Evolutionary conservation across 2,329 filamentous ascomycete genomes (phyloP).

Genomic region (Cladobotryum mycophilum): DNA sequence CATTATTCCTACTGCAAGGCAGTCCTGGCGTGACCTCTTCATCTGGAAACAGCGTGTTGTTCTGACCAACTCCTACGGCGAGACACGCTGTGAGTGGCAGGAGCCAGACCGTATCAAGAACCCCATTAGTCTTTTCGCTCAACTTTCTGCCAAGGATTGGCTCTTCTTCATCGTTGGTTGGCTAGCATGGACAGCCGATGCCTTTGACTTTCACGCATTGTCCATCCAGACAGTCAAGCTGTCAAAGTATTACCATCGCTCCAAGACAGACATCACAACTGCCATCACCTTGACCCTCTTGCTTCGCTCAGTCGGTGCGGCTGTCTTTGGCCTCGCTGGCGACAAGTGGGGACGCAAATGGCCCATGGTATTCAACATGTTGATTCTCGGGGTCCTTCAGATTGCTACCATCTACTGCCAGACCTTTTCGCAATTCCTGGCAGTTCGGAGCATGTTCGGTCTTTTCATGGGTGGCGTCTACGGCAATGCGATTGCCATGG

Average conservation of each 20-base stretch:
- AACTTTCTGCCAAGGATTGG: conserved; percentile 63
- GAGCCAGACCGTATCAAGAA: conserved; percentile 60
- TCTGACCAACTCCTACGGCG: conserved; percentile 57
- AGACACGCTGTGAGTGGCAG: conserved; percentile 63
- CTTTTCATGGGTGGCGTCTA: conserved; percentile 79
- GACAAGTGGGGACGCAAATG: conserved; percentile 78
- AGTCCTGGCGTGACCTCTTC: conserved; percentile 60
- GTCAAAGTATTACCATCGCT: conserved; percentile 41
- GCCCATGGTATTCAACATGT: conserved; percentile 77
- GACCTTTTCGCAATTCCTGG: conserved; percentile 70
- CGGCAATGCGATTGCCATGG: conserved; percentile 73
- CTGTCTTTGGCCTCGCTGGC: conserved; percentile 67
- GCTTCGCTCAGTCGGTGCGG: conserved; percentile 67
- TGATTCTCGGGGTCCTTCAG: conserved; percentile 60
- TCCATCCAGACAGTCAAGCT: conserved; percentile 73
- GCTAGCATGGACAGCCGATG: conserved; percentile 71
- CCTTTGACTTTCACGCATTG: conserved; percentile 77
- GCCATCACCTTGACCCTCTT: conserved; percentile 72
- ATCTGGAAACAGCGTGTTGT: conserved; percentile 69
- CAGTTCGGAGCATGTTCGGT: conserved; percentile 65
- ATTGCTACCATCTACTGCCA: conserved; percentile 70
- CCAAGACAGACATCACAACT: conserved; percentile 62
- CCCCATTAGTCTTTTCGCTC: conserved; percentile 60
- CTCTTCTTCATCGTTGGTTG: conserved; percentile 71
- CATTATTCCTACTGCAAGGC: conserved; percentile 56